Evolutionary conservation across 495 filamentous ascomycete genomes (phyloP), one percentile per base, ranked within the genome.

Genomic region (Monascus purpureus): DNA sequence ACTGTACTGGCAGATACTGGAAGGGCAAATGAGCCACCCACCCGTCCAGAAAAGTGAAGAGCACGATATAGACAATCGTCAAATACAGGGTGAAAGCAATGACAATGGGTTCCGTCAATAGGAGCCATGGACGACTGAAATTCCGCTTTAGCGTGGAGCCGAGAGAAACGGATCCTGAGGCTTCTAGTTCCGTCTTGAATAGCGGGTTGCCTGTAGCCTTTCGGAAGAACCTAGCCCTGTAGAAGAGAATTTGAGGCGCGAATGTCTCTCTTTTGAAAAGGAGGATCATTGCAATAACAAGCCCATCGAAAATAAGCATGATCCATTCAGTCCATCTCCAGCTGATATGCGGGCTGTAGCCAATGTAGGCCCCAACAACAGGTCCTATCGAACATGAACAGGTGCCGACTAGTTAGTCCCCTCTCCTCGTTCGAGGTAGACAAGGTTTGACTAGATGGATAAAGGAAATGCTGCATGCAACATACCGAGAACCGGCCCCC

Each of bases 201-300:
- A 45, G 53, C 8, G 37, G 28, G 41, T 75, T 73, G 2, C 67
- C 70, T 4, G 68, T 75, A 37, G 69, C 65, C 37, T 66, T 59
- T 20, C 60, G 55, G 4, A 77, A 55, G 16, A 45, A 55, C 12
- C 52, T 38, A 8, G 64, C 63, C 38, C 72, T 74, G 25, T 53
- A 42, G 13, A 50, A 45, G 2, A 77, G 61, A 1, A 78, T 50
- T 18, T 61, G 58, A 1, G 70, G 71, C 2, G 62, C 47, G 47
- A 75, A 77, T 1, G 72, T 75, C 49, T 76, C 72, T 35, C 58
- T 62, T 1, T 77, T 57, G 40, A 63, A 70, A 36, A 74, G 61
- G 4, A 77, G 22, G 1, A 71, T 73, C 1, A 55, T 49, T 17
- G 53, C 9, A 41, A 73, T 72, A 29, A 77, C 57, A 7, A 68